Conservation (phyloP, 2,329 filamentous ascomycete genomes). For the Calonectria multiphialidica region DNA sequence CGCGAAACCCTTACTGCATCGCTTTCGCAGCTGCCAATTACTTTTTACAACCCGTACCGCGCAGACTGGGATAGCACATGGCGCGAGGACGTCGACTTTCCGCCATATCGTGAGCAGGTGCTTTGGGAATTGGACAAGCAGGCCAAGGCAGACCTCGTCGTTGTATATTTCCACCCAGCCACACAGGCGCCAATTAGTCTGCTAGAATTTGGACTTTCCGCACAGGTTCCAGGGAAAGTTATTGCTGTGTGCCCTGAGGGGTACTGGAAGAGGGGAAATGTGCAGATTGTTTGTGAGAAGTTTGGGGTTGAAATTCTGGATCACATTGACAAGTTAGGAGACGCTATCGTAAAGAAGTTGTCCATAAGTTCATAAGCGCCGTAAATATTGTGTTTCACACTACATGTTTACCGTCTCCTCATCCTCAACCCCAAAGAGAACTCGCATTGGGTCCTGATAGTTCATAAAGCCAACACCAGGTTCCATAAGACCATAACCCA, state of each 20-base stretch:
- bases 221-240: background rate
- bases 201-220: background rate
- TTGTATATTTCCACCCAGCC: background rate
- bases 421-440: constrained; percentile 51
- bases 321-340: background rate
- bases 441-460: constrained; percentile 52
- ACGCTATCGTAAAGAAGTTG: background rate
- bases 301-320: background rate
- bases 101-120: background rate
- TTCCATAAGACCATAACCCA: constrained; percentile 49
- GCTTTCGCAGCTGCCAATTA: background rate
- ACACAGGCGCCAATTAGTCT: background rate
- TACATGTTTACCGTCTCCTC: constrained; percentile 46
- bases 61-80: background rate
- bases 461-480: constrained; percentile 51
- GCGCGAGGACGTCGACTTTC: background rate
- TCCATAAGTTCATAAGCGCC: background rate
- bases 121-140: background rate
- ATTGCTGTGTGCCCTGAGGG: background rate
- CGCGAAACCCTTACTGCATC: background rate
- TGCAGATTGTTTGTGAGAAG: background rate
- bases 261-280: constrained; percentile 1
- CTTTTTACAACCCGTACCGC: background rate
- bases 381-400: too few relatives aligned
- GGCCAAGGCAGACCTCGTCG: background rate